Evolutionary conservation across 108 stramenopile genomes (phyloP).

Genomic region (Stephanodiscus triporus): DNA sequence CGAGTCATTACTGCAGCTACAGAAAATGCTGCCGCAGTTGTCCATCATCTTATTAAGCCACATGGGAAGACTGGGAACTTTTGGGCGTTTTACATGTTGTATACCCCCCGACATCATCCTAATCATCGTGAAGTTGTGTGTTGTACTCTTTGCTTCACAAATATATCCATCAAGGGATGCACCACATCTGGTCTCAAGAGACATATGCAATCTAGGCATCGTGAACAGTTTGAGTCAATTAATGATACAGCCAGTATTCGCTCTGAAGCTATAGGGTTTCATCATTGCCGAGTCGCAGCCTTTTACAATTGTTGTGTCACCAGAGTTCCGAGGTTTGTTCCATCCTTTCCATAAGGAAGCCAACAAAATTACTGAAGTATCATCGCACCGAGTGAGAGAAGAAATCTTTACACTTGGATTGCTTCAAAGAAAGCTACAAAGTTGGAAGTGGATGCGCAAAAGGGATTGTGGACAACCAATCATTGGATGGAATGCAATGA

Average conservation of each 20-base stretch:
- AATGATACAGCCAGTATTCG: background rate
- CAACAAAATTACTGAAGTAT: background rate
- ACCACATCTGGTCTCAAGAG: background rate
- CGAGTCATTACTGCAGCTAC: no score
- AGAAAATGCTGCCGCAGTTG: no score
- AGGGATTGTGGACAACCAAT: background rate
- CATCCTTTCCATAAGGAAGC: no score
- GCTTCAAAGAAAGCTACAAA: background rate
- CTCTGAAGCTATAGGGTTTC: background rate
- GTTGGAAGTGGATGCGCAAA: background rate
- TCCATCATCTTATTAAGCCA: no score
- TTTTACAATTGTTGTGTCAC: background rate
- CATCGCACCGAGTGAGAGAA: background rate
- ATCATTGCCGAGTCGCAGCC: background rate
- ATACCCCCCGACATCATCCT: no score
- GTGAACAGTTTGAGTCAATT: background rate
- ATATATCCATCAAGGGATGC: no score
- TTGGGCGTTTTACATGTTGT: no score
- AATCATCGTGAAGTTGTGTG: no score
- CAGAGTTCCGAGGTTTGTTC: background rate
- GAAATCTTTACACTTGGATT: background rate
- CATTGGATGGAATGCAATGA: background rate
- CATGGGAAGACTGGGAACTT: no score
- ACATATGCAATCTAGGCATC: background rate
- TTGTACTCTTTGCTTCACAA: background rate